Evolutionary conservation across 2,329 filamentous ascomycete species (phyloP).

Genomic region (Beauveria asiatica): DNA sequence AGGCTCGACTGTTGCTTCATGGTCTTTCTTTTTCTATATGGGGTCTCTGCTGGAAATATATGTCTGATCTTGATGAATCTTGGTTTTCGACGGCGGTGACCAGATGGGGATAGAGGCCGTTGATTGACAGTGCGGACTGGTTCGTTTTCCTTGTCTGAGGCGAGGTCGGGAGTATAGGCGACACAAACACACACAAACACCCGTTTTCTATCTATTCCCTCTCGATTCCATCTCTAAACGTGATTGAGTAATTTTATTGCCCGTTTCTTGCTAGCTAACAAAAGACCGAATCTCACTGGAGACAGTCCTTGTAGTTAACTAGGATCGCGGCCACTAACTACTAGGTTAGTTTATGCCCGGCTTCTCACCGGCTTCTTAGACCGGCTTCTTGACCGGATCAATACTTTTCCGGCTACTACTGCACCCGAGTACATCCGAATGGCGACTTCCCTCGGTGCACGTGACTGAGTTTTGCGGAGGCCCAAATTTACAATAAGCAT

Average conservation of each 20-base stretch:
- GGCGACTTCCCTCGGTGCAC: neutral
- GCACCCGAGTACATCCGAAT: conserved; percentile 7
- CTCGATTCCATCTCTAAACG: neutral
- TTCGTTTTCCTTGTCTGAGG: neutral
- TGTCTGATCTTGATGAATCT: neutral
- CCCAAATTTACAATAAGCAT: conserved; percentile 10
- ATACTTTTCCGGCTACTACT: neutral
- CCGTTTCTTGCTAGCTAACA: too few relatives aligned
- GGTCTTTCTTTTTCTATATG: neutral
- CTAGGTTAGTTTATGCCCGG: neutral
- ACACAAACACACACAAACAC: neutral
- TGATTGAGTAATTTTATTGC: too few relatives aligned
- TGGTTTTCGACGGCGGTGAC: neutral
- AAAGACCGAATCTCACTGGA: neutral
- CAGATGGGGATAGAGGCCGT: neutral
- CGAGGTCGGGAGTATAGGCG: neutral
- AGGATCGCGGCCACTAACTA: too few relatives aligned
- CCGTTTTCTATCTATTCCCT: neutral
- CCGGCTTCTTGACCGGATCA: conserved; percentile 1
- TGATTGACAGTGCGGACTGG: neutral
- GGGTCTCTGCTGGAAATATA: neutral
- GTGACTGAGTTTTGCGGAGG: neutral
- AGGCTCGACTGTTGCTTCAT: neutral
- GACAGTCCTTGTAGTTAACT: too few relatives aligned
- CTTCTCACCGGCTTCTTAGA: neutral